These are phyloP conservation scores for Infundibulicybe gibba DNA, from an alignment of 768 basidiomycete genomes.

Conservation along the genomic window DNA sequence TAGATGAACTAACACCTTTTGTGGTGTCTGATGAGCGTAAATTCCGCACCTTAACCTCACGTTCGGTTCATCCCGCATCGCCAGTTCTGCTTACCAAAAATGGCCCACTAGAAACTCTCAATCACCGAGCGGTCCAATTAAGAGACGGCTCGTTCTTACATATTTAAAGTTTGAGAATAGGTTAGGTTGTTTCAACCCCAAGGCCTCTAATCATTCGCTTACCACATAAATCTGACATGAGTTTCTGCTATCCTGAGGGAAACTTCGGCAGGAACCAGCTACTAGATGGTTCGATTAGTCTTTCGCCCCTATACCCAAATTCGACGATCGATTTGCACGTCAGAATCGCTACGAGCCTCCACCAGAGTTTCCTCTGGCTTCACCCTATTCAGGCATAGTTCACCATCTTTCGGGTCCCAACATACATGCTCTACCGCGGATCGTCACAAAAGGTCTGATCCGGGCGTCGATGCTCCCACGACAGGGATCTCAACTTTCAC, in stretches of 20 bases:
- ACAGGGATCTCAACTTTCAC: no score
- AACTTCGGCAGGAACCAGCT: no score
- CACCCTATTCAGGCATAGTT: constrained; percentile 87
- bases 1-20: constrained; percentile 85
- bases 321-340: constrained; percentile 95
- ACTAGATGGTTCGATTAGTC: no score
- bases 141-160: constrained; percentile 83
- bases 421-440: constrained; percentile 81
- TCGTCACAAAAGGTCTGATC: no score
- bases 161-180: constrained; percentile 82
- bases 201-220: constrained; percentile 92
- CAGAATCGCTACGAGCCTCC: constrained; percentile 95
- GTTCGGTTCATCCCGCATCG: constrained; percentile 71
- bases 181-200: constrained; percentile 87
- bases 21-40: constrained; percentile 83
- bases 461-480: no score
- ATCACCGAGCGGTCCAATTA: constrained; percentile 79
- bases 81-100: constrained; percentile 73
- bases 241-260: no score
- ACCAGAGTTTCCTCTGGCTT: constrained; percentile 97
- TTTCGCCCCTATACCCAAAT: constrained; percentile 96
- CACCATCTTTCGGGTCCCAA: constrained; percentile 90
- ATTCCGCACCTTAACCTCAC: constrained; percentile 76
- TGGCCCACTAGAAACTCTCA: constrained; percentile 80
- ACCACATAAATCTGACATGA: constrained; percentile 54